Evolutionary conservation across 2,329 filamentous ascomycete species (phyloP).

Genomic region (Fusarium subglutinans): DNA sequence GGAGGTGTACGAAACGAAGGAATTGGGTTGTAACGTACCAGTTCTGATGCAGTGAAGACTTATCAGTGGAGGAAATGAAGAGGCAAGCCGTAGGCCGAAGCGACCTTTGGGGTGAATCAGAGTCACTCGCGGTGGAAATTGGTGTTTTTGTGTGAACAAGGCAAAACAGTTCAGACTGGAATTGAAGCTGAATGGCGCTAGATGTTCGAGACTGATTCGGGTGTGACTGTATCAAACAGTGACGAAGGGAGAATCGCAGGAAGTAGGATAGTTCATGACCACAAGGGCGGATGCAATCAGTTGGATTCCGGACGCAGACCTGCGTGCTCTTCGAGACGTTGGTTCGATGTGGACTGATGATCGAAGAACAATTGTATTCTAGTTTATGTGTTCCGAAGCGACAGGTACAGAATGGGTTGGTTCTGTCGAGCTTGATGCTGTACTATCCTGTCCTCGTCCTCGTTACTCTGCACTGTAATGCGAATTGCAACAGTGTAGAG

Average conservation of each 20-base stretch:
- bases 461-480: not conserved
- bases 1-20: slow-evolving; percentile 15
- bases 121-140: slow-evolving; percentile 22
- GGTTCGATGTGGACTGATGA: not conserved
- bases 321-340: not conserved
- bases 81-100: slow-evolving; percentile 17
- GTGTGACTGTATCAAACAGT: slow-evolving; percentile 39
- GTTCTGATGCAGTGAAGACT: not conserved
- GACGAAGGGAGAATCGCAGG: not conserved
- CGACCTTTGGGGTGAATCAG: slow-evolving; percentile 34
- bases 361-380: not conserved
- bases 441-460: slow-evolving; percentile 6
- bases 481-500: slow-evolving; percentile 5
- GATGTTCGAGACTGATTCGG: slow-evolving; percentile 1
- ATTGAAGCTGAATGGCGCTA: slow-evolving; percentile 22
- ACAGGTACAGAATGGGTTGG: not conserved
- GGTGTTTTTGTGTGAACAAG: slow-evolving; percentile 24
- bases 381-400: not conserved
- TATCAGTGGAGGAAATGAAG: slow-evolving; percentile 7
- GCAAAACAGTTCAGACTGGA: slow-evolving; percentile 18
- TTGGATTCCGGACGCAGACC: not conserved
- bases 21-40: slow-evolving; percentile 33
- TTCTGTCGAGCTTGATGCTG: slow-evolving; percentile 3
- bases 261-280: slow-evolving; percentile 22
- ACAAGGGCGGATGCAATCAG: slow-evolving; percentile 2